These are phyloP conservation scores for Entomophthora muscae DNA, from an alignment of 371 early-diverging fungal species.

Conservation along the genomic window DNA sequence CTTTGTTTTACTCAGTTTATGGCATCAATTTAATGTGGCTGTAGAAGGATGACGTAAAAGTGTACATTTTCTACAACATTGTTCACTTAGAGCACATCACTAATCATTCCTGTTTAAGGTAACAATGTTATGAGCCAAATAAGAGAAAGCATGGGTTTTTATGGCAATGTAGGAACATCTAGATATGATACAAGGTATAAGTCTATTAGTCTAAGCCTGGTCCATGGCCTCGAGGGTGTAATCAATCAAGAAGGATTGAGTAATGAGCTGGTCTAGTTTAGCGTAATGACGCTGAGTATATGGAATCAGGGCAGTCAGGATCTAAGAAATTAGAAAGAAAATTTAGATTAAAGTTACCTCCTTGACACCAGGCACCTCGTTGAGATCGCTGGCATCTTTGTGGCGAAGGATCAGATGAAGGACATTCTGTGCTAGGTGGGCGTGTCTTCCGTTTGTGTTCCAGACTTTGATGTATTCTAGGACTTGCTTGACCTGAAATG, in stretches of 20 bases:
- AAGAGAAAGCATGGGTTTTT: too few species aligned
- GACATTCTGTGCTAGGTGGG: conserved; percentile 61
- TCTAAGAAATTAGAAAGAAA: conserved; percentile 14
- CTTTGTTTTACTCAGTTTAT: too few species aligned
- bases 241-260: conserved; percentile 74
- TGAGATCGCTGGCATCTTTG: conserved; percentile 39
- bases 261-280: conserved; percentile 60
- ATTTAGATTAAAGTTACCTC: conserved; percentile 24
- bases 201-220: too few species aligned
- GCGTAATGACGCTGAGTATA: conserved; percentile 85
- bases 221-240: conserved; percentile 66
- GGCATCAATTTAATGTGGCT: too few species aligned
- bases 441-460: conserved; percentile 81
- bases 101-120: too few species aligned
- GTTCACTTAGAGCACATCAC: too few species aligned
- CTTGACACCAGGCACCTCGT: conserved; percentile 54
- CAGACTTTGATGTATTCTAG: conserved; percentile 77
- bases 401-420: conserved; percentile 53
- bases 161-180: too few species aligned
- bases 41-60: too few species aligned
- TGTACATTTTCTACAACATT: too few species aligned
- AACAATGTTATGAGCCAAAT: too few species aligned
- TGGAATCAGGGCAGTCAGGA: conserved; percentile 62
- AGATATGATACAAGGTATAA: too few species aligned
- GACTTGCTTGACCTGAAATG: conserved; percentile 44